Percentiles rank a stretch among this genome's conserved stretches.
phyloP scores from a whole-genome alignment of 2,329 filamentous ascomycete species.

The Colletotrichum zoysiae region DNA sequence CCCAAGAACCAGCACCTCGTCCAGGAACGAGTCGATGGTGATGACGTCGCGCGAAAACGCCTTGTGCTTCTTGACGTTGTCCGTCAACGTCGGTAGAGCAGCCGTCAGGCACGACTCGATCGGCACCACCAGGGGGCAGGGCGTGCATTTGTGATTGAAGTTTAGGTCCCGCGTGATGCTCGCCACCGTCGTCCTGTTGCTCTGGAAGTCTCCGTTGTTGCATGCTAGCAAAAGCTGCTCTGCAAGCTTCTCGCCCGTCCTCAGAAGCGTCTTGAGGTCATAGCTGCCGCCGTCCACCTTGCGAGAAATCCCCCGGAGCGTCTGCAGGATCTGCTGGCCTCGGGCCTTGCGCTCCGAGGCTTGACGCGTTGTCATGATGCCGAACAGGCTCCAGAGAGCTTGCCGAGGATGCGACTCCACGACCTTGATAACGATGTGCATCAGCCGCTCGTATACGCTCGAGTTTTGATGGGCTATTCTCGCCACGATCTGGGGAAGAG shows the following conservation, averaged over 20 bases:
- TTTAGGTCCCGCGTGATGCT: slow-evolving; percentile 82
- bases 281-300: slow-evolving; percentile 64
- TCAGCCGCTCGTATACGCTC: slow-evolving; percentile 81
- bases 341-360: slow-evolving; percentile 71
- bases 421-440: slow-evolving; percentile 87
- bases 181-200: slow-evolving; percentile 74
- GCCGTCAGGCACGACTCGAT: slow-evolving; percentile 87
- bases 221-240: slow-evolving; percentile 86
- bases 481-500: slow-evolving; percentile 94
- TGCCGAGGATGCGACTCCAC: slow-evolving; percentile 89
- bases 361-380: slow-evolving; percentile 85
- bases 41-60: slow-evolving; percentile 90
- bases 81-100: slow-evolving; percentile 80
- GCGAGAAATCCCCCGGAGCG: slow-evolving; percentile 60
- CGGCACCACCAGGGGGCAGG: slow-evolving; percentile 88
- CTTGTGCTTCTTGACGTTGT: slow-evolving; percentile 81
- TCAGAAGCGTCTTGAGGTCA: slow-evolving; percentile 79
- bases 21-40: slow-evolving; percentile 83
- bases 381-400: slow-evolving; percentile 90
- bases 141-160: slow-evolving; percentile 87
- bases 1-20: slow-evolving; percentile 89
- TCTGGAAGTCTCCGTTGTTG: slow-evolving; percentile 79
- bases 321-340: slow-evolving; percentile 65
- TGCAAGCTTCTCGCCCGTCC: slow-evolving; percentile 84
- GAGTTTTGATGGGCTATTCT: slow-evolving; percentile 89